These are phyloP conservation scores for Boletus rubroflammeus DNA, from an alignment of 768 basidiomycete species.

Conservation along the genomic window DNA sequence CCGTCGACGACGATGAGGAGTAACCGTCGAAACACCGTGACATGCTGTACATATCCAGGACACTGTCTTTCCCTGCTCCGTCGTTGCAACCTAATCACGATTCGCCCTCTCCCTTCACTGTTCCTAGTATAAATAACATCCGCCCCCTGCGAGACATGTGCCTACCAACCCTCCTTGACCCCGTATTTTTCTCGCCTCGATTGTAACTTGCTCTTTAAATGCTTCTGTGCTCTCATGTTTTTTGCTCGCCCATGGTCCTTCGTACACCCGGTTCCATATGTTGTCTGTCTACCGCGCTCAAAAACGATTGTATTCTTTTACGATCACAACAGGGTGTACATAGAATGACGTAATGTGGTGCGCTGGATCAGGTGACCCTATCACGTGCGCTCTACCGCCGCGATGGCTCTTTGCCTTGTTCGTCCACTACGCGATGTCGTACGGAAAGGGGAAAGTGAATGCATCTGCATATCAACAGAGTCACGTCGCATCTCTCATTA, in stretches of 20 bases:
- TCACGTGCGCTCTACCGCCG: slow-evolving; percentile 13
- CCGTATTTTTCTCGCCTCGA: slow-evolving; percentile 7
- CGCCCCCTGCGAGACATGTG: slow-evolving; percentile 27
- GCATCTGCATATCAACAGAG: slow-evolving; percentile 20
- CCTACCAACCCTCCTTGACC: slow-evolving; percentile 19
- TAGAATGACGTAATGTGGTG: not conserved
- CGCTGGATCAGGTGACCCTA: slow-evolving; percentile 8
- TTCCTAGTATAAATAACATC: slow-evolving; percentile 20
- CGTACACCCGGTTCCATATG: slow-evolving; percentile 24
- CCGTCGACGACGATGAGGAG: slow-evolving; percentile 41
- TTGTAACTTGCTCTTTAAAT: slow-evolving; percentile 22
- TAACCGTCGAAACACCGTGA: slow-evolving; percentile 17
- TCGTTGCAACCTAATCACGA: slow-evolving; percentile 19
- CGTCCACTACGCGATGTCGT: slow-evolving; percentile 18
- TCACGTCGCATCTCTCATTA: not conserved
- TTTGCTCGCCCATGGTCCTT: slow-evolving; percentile 16
- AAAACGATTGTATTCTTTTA: slow-evolving; percentile 32
- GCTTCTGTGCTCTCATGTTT: slow-evolving; percentile 28
- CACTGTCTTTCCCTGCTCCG: slow-evolving; percentile 4
- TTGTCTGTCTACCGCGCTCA: slow-evolving; percentile 26
- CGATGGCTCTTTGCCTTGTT: not conserved
- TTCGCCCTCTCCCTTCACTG: slow-evolving; percentile 2
- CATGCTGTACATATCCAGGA: slow-evolving; percentile 18
- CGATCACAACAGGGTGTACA: slow-evolving; percentile 11
- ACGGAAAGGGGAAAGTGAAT: slow-evolving; percentile 11